These are phyloP conservation scores for Besnoitia besnoiti DNA, from an alignment of 169 alveolate genomes.

Conservation along the genomic window DNA sequence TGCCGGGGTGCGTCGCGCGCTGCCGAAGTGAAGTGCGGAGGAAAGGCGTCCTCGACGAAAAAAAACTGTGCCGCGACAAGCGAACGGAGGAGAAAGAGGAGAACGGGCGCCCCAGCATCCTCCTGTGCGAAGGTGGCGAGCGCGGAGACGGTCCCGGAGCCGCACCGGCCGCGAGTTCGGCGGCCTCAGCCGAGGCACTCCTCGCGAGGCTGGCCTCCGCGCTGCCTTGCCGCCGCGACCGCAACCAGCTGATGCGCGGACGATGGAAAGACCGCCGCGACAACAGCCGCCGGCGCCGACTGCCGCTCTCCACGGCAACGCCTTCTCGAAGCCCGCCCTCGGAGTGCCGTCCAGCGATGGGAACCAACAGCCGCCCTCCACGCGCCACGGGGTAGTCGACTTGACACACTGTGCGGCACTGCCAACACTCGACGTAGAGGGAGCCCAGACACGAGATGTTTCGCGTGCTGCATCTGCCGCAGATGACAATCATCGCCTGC, in stretches of 20 bases:
- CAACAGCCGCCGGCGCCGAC: not conserved
- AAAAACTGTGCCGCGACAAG: not conserved
- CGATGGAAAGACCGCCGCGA: not conserved
- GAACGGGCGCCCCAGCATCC: not conserved
- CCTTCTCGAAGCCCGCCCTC: not conserved
- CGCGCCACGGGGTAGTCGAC: conserved; percentile 44
- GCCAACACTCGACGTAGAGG: conserved; percentile 56
- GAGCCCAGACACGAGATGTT: conserved; percentile 56
- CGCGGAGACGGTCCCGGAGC: not conserved
- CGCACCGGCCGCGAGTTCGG: not conserved
- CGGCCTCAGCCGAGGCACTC: not conserved
- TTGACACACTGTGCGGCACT: conserved; percentile 54
- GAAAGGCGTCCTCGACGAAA: not conserved
- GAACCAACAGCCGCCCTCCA: not conserved
- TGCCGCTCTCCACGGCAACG: not conserved
- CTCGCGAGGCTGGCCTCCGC: not conserved
- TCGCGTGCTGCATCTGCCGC: conserved; percentile 60
- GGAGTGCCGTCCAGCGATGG: not conserved
- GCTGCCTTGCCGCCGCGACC: not conserved
- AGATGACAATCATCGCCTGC: conserved; percentile 61
- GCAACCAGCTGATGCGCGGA: not conserved
- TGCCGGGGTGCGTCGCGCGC: not conserved
- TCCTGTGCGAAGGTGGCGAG: not conserved
- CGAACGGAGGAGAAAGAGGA: not conserved
- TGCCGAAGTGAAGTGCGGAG: not conserved